Base-by-base conservation (phyloP, 805 yeast species). In the Nakazawaea pomicola region DNA sequence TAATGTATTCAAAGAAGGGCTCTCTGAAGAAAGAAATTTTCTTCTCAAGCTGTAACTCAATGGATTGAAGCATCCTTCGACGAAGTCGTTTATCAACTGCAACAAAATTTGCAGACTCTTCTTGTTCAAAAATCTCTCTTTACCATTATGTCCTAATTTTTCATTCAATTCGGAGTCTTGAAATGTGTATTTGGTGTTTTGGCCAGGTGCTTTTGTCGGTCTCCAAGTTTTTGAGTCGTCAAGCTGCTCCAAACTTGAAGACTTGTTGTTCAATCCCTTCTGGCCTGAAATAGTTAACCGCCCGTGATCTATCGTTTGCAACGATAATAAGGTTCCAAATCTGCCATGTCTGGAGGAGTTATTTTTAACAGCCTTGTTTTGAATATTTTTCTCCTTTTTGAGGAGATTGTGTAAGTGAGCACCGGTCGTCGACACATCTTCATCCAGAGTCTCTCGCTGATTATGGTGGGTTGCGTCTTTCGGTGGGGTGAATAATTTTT, bases 281-380 rank as follows among this genome's bases (percentile, higher is more conserved):
- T 85, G 90, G 2, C 95, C 93, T 3, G 93, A 72, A 1, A 88
- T 72, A 5, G 86, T 75, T 15, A 84, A 59, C 21, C 84, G 66
- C 3, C 65, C 68, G 21, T 78, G 67, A 40, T 80, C 79, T 18
- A 72, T 70, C 15, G 82, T 75, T 45, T 81, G 78, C 23, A 91
- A 68, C 2, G 95, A 80, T 9, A 89, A 60, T 47, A 90, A 64
- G 0, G 97, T 80, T 1, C 99, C 99, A 64, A 91, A 91, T 39
- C 95, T 71, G 2, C 93, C 90, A 56, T 91, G 99, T 35, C 99
- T 72, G 1, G 87, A 70, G 1, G 85, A 73, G 1, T 79, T 65
- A 39, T 68, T 61, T 57, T 71, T 73, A 21, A 67, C 65, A 36
- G 78, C 69, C 25, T 58, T 54, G 30, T 62, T 65, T 44, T 74